phyloP scores from a whole-genome alignment of 2,329 filamentous ascomycete species.

The Botrytis medusae region DNA sequence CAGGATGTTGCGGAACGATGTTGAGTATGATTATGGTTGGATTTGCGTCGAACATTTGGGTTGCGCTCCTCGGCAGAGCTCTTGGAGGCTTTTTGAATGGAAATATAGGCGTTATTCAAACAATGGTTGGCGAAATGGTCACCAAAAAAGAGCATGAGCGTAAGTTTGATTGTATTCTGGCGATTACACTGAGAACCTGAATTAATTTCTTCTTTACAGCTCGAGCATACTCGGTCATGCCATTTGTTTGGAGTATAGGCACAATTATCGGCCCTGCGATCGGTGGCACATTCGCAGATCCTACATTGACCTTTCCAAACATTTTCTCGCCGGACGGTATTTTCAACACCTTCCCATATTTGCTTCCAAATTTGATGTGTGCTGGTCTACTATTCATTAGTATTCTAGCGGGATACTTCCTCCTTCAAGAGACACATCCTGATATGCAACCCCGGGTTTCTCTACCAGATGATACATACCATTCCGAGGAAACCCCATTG shows the following conservation, averaged over 20 bases:
- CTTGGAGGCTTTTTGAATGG: slow-evolving; percentile 84
- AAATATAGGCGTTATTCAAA: slow-evolving; percentile 81
- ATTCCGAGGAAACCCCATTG: slow-evolving; percentile 62
- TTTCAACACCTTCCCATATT: slow-evolving; percentile 79
- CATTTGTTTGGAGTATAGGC: slow-evolving; percentile 89
- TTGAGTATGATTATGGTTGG: slow-evolving; percentile 81
- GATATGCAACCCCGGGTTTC: slow-evolving; percentile 63
- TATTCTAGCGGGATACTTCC: slow-evolving; percentile 75
- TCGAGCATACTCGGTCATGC: slow-evolving; percentile 86
- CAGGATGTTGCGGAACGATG: slow-evolving; percentile 81
- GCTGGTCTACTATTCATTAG: slow-evolving; percentile 72
- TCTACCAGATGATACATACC: slow-evolving; percentile 50
- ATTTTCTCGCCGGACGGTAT: slow-evolving; percentile 66
- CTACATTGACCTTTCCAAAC: slow-evolving; percentile 69
- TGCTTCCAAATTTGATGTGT: slow-evolving; percentile 87
- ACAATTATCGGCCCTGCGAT: slow-evolving; percentile 88
- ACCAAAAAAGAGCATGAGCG: slow-evolving; percentile 49
- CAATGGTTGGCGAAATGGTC: slow-evolving; percentile 88
- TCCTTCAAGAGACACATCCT: slow-evolving; percentile 87
- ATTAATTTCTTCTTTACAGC: slow-evolving; percentile 39
- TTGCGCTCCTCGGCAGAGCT: slow-evolving; percentile 73
- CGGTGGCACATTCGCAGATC: slow-evolving; percentile 82
- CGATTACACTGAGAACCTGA: background rate
- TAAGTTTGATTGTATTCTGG: slow-evolving; percentile 3
- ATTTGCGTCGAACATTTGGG: slow-evolving; percentile 78